These are phyloP conservation scores for Microbotryum violaceum DNA, from an alignment of 1,284 basidiomycete species.

Conservation along the genomic window DNA sequence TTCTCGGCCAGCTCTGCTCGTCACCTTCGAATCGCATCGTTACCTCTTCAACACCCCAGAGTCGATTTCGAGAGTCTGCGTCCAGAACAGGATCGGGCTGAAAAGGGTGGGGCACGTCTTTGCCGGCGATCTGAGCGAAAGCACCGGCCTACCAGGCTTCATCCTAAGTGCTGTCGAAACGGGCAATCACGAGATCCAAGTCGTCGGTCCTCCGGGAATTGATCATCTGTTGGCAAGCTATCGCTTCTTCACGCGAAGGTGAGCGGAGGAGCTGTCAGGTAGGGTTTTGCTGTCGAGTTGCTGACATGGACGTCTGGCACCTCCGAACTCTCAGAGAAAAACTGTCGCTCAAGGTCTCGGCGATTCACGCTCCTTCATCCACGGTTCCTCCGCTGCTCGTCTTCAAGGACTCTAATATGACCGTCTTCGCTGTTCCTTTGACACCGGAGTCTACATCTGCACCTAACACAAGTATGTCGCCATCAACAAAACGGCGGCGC, in stretches of 20 bases:
- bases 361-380: neutral
- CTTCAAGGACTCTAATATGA: constrained; percentile 18
- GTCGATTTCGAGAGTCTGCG: constrained; percentile 23
- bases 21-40: constrained; percentile 26
- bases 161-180: constrained; percentile 30
- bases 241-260: constrained; percentile 28
- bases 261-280: neutral
- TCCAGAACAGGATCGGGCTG: constrained; percentile 27
- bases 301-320: neutral
- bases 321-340: constrained; percentile 12
- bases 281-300: too few relatives aligned
- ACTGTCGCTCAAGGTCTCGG: constrained; percentile 21
- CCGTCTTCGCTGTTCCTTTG: constrained; percentile 21
- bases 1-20: constrained; percentile 27
- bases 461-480: too few relatives aligned
- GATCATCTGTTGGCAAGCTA: constrained; percentile 30
- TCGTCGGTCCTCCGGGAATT: constrained; percentile 28
- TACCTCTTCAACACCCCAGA: constrained; percentile 35
- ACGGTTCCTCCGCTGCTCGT: constrained; percentile 7
- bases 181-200: constrained; percentile 21
- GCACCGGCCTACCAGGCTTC: constrained; percentile 29
- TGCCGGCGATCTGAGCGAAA: constrained; percentile 19
- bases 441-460: neutral
- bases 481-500: too few relatives aligned
- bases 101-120: constrained; percentile 31